Evolutionary conservation across 192 early-diverging fungal species (phyloP), one percentile per base, ranked within the genome.

Genomic region (Backusella morwellensis): DNA sequence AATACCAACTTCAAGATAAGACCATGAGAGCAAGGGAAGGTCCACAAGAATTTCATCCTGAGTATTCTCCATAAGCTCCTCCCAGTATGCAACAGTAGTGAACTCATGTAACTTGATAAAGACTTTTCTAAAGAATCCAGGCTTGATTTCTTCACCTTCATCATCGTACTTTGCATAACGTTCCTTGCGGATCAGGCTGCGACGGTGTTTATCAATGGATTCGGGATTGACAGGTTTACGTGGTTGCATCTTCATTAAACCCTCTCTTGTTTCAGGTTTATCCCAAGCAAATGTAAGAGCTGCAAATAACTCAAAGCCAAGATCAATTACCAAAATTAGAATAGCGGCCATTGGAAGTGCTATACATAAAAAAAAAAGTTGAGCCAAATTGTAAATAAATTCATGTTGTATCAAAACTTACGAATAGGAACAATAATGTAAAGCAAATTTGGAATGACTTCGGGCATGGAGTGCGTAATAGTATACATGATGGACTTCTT

Each of bases 401-500:
- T 35, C 9, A 19, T 17, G 17, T 8, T 19, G 14, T 35, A 35
- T 68, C 17, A 23, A 56, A 56, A 56, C 42, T 73, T 73, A 73
- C 72, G 96, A 63, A 99, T 80, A 19, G 96, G 96, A 5, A 94
- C 93, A 42, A 95, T 84, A 75, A 96, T 92, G 81, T 92, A 96
- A 50, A 96, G 85, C 71, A 99, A 86, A 82, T 95, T 92, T 35
- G 93, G 92, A 35, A 95, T 79, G 35, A 99, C 92, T 85, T 97
- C 92, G 34, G 97, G 96, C 67, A 93, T 94, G n/a, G 91, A 95
- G 83, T 97, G 96, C 4, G 95, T 86, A 50, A 99, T 87, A 17
- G 93, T 94, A 86, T 98, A 99, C 82, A 92, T 91, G 80, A 99
- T 94, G 19, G 92, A 95, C 82, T 99, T 99, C 80, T 96, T 96